Conservation (phyloP, 805 yeast genomes). For the Metschnikowia gruessii region DNA sequence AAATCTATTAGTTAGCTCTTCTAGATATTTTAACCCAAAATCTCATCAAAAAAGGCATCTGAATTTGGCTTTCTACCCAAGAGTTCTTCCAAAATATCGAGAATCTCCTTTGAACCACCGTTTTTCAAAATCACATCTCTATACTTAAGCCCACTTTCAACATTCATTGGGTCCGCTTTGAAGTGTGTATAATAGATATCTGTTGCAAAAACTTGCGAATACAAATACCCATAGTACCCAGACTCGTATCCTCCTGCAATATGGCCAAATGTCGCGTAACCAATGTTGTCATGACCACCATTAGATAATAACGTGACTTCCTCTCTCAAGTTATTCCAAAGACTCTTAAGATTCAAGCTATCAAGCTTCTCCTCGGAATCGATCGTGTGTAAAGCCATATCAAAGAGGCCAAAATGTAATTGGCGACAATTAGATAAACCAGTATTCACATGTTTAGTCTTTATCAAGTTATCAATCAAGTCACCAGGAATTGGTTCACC, state of each 20-base stretch:
- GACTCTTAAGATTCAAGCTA: conserved; percentile 44
- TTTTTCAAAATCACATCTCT: conserved; percentile 65
- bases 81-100: conserved; percentile 59
- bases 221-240: conserved; percentile 83
- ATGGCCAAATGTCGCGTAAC: conserved; percentile 77
- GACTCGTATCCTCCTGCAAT: conserved; percentile 80
- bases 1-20: not conserved
- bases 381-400: conserved; percentile 64
- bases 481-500: conserved; percentile 54
- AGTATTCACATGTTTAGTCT: conserved; percentile 53
- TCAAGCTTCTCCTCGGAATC: conserved; percentile 40
- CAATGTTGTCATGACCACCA: conserved; percentile 56
- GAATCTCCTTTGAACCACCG: conserved; percentile 73
- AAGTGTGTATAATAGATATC: conserved; percentile 76
- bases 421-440: conserved; percentile 73
- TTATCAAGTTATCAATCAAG: conserved; percentile 16
- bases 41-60: conserved; percentile 67
- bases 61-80: conserved; percentile 76
- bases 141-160: conserved; percentile 58
- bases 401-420: conserved; percentile 74
- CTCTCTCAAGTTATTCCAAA: conserved; percentile 67
- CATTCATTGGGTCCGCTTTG: conserved; percentile 63
- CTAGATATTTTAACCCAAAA: conserved; percentile 27
- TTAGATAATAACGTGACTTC: conserved; percentile 57
- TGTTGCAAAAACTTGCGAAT: conserved; percentile 82